These are phyloP conservation scores for Zygosaccharomyces pseudobailii DNA, from an alignment of 1,139 yeast species.

Conservation along the genomic window DNA sequence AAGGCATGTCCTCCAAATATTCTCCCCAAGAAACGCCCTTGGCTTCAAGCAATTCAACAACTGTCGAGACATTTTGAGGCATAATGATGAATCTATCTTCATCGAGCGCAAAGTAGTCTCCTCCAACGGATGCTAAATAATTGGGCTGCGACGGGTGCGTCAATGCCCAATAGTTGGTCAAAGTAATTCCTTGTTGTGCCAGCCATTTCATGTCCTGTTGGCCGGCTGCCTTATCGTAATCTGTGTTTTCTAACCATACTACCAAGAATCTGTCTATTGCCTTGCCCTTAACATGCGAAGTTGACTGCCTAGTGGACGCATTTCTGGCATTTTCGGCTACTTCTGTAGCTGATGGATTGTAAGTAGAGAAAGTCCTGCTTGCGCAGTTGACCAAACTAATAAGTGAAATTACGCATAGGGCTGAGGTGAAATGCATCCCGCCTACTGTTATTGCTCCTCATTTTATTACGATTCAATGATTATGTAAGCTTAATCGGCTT, in stretches of 20 bases:
- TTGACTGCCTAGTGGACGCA: constrained; percentile 32
- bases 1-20: constrained; percentile 47
- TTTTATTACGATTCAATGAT: not conserved
- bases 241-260: constrained; percentile 48
- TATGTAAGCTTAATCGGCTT: too few species aligned
- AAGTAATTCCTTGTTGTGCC: constrained; percentile 40
- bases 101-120: constrained; percentile 45
- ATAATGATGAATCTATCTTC: constrained; percentile 41
- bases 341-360: constrained; percentile 36
- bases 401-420: not conserved
- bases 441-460: not conserved
- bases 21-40: constrained; percentile 46
- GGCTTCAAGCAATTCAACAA: constrained; percentile 44
- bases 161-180: constrained; percentile 46
- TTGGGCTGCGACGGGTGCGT: constrained; percentile 52
- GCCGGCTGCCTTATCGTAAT: constrained; percentile 45
- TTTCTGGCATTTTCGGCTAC: constrained; percentile 39
- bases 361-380: constrained; percentile 34
- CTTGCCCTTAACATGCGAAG: constrained; percentile 40
- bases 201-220: constrained; percentile 40
- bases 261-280: constrained; percentile 41
- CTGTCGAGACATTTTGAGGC: constrained; percentile 42
- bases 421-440: not conserved
- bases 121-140: constrained; percentile 45
- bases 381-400: not conserved